phyloP scores from a whole-genome alignment of 2,329 filamentous ascomycete species.

The Neonectria sp. region DNA sequence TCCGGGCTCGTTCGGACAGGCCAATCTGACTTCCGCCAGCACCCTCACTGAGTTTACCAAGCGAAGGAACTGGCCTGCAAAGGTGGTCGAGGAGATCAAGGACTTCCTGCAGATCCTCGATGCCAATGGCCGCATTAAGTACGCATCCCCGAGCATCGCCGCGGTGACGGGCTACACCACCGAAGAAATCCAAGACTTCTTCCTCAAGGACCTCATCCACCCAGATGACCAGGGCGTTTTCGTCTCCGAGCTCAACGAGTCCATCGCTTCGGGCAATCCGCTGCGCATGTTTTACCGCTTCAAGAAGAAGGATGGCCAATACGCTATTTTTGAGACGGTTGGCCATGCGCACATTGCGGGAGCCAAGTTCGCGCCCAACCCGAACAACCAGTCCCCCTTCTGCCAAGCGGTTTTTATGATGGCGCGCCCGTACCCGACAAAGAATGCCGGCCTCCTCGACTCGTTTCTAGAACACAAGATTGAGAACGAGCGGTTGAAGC shows the following conservation, averaged over 20 bases:
- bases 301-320: conserved; percentile 79
- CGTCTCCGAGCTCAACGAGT: conserved; percentile 89
- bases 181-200: conserved; percentile 79
- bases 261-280: conserved; percentile 84
- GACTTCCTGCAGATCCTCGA: conserved; percentile 92
- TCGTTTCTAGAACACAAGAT: conserved; percentile 98
- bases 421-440: conserved; percentile 90
- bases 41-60: conserved; percentile 73
- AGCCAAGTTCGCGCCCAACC: conserved; percentile 74
- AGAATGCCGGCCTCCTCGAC: conserved; percentile 87
- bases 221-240: conserved; percentile 88
- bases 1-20: conserved; percentile 54
- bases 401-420: conserved; percentile 96
- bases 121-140: conserved; percentile 85
- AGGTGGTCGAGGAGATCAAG: conserved; percentile 89
- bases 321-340: conserved; percentile 89
- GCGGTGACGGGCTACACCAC: conserved; percentile 81
- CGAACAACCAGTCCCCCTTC: conserved; percentile 76
- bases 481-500: conserved; percentile 89
- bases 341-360: conserved; percentile 91
- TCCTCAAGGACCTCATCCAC: conserved; percentile 88
- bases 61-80: conserved; percentile 85
- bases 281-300: conserved; percentile 91
- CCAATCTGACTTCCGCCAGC: conserved; percentile 54
- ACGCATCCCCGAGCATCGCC: conserved; percentile 85